Evolutionary conservation across 2,329 filamentous ascomycete genomes (phyloP).

Genomic region (Penicillium palitans): DNA sequence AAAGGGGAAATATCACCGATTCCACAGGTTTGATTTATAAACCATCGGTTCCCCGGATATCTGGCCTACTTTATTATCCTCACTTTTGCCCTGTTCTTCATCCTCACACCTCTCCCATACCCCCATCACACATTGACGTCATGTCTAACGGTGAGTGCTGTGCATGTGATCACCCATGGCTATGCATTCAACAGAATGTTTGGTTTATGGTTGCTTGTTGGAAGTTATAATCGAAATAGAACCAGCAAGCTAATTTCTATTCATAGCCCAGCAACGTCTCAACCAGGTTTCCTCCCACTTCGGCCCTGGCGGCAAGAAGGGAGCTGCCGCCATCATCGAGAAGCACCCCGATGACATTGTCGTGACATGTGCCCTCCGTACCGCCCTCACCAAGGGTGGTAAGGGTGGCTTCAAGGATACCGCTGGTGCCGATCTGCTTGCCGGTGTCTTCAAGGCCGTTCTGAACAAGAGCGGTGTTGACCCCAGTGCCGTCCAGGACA

Average conservation of each 20-base stretch:
- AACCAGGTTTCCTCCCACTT: slow-evolving; percentile 61
- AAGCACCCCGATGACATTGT: slow-evolving; percentile 71
- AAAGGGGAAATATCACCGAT: slow-evolving; percentile 25
- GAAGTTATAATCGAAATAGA: too few relatives aligned
- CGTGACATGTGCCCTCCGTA: slow-evolving; percentile 87
- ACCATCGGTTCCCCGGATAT: slow-evolving; percentile 7
- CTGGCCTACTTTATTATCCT: slow-evolving; percentile 3
- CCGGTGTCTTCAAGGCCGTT: slow-evolving; percentile 77
- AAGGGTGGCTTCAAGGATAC: slow-evolving; percentile 97
- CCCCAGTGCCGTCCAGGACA: slow-evolving; percentile 83
- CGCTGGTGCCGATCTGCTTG: slow-evolving; percentile 77
- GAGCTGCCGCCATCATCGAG: slow-evolving; percentile 38
- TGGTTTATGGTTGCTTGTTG: not conserved
- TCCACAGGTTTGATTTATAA: slow-evolving; percentile 13
- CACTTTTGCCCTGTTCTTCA: not conserved
- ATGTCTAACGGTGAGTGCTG: slow-evolving; percentile 46
- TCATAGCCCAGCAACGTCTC: slow-evolving; percentile 58
- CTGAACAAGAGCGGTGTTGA: slow-evolving; percentile 86
- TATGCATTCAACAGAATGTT: slow-evolving; percentile 10
- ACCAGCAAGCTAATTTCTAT: slow-evolving; percentile 7
- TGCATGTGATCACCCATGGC: slow-evolving; percentile 8
- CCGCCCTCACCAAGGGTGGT: slow-evolving; percentile 87
- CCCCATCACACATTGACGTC: slow-evolving; percentile 29
- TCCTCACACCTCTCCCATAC: slow-evolving; percentile 3
- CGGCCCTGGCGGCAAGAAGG: slow-evolving; percentile 40